These are phyloP conservation scores for Aspergillus unguis DNA, from an alignment of 2,329 filamentous ascomycete genomes.

Conservation along the genomic window DNA sequence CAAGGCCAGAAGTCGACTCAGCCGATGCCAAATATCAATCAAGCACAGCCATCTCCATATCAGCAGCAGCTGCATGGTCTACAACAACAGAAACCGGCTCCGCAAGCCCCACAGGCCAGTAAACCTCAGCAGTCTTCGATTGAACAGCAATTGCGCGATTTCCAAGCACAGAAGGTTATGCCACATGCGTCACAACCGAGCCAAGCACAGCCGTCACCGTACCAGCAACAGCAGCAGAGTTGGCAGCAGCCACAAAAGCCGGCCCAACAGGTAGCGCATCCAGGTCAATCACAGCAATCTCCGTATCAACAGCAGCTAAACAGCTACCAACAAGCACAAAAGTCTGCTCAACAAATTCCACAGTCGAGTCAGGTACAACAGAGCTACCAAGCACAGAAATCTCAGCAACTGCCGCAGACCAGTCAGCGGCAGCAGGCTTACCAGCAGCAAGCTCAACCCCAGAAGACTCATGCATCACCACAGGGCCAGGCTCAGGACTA, in stretches of 20 bases:
- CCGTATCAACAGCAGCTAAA: too few relatives aligned
- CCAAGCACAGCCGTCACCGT: too few relatives aligned
- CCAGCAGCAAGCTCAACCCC: slow-evolving; percentile 3
- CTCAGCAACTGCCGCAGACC: slow-evolving; percentile 8
- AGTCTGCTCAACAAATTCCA: not conserved
- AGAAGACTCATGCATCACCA: too few relatives aligned
- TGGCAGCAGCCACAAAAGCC: too few relatives aligned
- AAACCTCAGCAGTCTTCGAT: not conserved
- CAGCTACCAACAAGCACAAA: slow-evolving; percentile 2
- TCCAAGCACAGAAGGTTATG: too few relatives aligned
- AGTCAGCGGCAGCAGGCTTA: slow-evolving; percentile 12
- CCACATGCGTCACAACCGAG: too few relatives aligned
- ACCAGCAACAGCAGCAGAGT: too few relatives aligned
- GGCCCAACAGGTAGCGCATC: too few relatives aligned
- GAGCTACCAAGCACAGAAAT: slow-evolving; percentile 1
- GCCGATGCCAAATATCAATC: slow-evolving; percentile 7
- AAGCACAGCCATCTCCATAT: slow-evolving; percentile 1
- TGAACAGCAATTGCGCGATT: too few relatives aligned
- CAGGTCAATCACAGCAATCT: too few relatives aligned
- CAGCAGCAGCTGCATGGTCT: slow-evolving; percentile 7
- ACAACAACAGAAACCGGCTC: slow-evolving; percentile 3
- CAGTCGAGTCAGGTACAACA: not conserved
- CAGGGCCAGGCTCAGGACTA: not conserved
- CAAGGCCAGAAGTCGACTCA: not conserved
- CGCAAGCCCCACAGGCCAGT: not conserved